A percentile compares a stretch with the other conserved stretches of the same genome.
Evolutionary conservation across 2,329 filamentous ascomycete species (phyloP).

Genomic region (Colletotrichum spinosum): DNA sequence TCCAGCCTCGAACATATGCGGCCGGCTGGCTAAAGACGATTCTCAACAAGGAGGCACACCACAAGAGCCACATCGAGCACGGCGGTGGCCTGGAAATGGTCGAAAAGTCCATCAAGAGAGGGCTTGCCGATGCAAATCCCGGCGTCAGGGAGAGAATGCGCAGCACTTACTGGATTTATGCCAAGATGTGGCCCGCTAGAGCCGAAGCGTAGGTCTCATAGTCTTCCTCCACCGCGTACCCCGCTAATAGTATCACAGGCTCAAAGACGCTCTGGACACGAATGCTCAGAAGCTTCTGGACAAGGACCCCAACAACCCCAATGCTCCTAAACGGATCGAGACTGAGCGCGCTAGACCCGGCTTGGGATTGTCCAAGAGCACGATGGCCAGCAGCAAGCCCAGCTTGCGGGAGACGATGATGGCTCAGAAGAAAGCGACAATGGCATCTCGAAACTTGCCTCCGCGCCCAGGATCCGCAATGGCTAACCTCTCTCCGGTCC

Average conservation of each 20-base stretch:
- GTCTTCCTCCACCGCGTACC: background rate
- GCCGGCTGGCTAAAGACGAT: conserved; percentile 87
- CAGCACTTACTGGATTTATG: conserved; percentile 87
- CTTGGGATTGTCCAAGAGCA: conserved; percentile 72
- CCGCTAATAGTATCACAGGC: conserved; percentile 57
- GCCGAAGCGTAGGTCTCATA: conserved; percentile 73
- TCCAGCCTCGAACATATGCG: conserved; percentile 83
- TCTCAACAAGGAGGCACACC: conserved; percentile 79
- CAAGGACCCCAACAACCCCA: conserved; percentile 86
- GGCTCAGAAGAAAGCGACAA: conserved; percentile 78
- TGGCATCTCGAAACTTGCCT: conserved; percentile 56
- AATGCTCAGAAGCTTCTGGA: conserved; percentile 84
- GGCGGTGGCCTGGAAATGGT: conserved; percentile 84
- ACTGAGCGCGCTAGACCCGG: conserved; percentile 66
- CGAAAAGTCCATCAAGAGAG: conserved; percentile 90
- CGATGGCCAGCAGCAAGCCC: conserved; percentile 67
- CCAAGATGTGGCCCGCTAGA: conserved; percentile 79
- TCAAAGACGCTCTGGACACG: conserved; percentile 81
- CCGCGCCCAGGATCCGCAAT: conserved; percentile 68
- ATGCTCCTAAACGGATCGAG: conserved; percentile 68
- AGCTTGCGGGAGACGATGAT: conserved; percentile 86
- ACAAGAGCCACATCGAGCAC: conserved; percentile 88
- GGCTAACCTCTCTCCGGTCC: conserved; percentile 53
- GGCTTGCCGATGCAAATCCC: conserved; percentile 89
- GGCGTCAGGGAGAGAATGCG: conserved; percentile 89